A percentile compares a stretch with the other conserved stretches of the same genome.
phyloP scores from a whole-genome alignment of 805 yeast species.

The Saccharomycopsis babjevae region DNA sequence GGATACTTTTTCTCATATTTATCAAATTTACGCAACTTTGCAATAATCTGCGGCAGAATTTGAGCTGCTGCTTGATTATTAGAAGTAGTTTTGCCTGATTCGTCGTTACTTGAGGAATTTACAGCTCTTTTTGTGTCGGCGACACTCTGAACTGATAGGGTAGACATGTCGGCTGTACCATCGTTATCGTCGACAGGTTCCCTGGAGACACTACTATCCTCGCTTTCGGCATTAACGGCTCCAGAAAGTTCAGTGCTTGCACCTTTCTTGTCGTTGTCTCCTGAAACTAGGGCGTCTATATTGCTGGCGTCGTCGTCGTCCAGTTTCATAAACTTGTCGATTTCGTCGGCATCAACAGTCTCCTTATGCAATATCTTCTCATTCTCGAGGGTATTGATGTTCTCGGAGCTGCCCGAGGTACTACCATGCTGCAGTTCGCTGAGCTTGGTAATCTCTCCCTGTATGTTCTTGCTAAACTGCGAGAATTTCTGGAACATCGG shows the following conservation, averaged over 20 bases:
- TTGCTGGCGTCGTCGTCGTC: slow-evolving; percentile 19
- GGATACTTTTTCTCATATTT: slow-evolving; percentile 93
- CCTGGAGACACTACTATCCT: slow-evolving; percentile 4
- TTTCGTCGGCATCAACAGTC: slow-evolving; percentile 39
- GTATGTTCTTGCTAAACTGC: slow-evolving; percentile 52
- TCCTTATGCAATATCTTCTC: slow-evolving; percentile 28
- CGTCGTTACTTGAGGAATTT: slow-evolving; percentile 32
- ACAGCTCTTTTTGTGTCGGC: background rate
- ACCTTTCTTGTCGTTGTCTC: background rate
- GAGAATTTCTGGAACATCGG: slow-evolving; percentile 23
- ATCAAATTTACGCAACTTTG: slow-evolving; percentile 61
- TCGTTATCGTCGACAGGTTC: slow-evolving; percentile 14
- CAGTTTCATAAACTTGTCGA: slow-evolving; percentile 34
- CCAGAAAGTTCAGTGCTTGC: background rate
- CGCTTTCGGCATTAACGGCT: slow-evolving; percentile 1
- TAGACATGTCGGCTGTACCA: slow-evolving; percentile 18
- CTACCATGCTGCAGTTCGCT: slow-evolving; percentile 10
- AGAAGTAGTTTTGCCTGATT: slow-evolving; percentile 24
- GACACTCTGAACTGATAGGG: slow-evolving; percentile 3
- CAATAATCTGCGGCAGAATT: slow-evolving; percentile 34
- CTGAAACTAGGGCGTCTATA: slow-evolving; percentile 17
- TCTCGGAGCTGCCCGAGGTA: slow-evolving; percentile 1
- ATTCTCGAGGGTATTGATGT: slow-evolving; percentile 6
- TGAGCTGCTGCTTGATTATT: background rate
- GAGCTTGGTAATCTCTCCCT: slow-evolving; percentile 47